Base-by-base conservation (phyloP, 768 basidiomycete species). In the Solioccasus polychromus region DNA sequence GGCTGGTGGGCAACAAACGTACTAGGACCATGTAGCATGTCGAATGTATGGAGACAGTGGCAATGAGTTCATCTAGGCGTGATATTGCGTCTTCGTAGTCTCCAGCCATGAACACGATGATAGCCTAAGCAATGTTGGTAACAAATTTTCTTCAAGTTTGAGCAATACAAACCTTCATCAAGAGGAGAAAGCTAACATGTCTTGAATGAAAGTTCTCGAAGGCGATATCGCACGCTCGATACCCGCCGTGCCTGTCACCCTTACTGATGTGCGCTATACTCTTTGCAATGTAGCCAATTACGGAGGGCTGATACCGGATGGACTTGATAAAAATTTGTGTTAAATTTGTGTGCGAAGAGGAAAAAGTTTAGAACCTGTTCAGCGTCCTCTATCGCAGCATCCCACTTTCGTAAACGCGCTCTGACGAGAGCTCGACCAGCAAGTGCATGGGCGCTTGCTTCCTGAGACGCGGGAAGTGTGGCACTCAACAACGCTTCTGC, bases 391-490 rank as follows among this genome's bases (percentile, higher is more conserved):
- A 40, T 20, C 1, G 51, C 51, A 32, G n/a, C 34, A 6, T 38
- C 39, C 35, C 30, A 38, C 4, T 44, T 9, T 20, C 12, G 4
- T 25, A 44, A 29, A 15, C 39, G 51, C 15, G 35, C 8, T 19
- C 34, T 24, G 20, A 52, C 31, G 15, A 52, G 42, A n/a, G 47
- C 42, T 19, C 51, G 47, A 17, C 36, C 30, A 5, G 47, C 47
- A 5, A 49, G 44, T 17, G 19, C 18, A 28, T 50, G 28, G 8
- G 26, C 12, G 6, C 24, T 26, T 26, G 29, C 24, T 0, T 14
- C n/a, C 1, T 14, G 35, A 19, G 36, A 34, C 5, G 14, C 5
- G 4, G 28, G 4, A 3, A 39, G 39, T 14, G n/a, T 12, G 17
- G 18, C 12, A 1, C 32, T 51, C 28, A 45, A 31, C 5, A 32